Conservation (phyloP, 2,329 filamentous ascomycete genomes). For the Arachnomyces sp. region DNA sequence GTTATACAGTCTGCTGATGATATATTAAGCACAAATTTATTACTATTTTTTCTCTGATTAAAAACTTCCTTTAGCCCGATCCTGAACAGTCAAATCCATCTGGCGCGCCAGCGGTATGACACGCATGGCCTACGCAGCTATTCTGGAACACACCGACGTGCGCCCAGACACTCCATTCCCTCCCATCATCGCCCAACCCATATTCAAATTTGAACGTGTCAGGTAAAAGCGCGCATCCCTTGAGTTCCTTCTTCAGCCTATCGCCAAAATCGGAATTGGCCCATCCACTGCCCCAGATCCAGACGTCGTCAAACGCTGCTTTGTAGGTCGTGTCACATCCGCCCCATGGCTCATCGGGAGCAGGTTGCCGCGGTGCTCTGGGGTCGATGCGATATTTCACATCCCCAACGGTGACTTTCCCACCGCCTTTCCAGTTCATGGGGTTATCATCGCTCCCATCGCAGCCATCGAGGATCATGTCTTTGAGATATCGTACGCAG, state of each 20-base stretch:
- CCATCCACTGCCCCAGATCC: slow-evolving; percentile 2
- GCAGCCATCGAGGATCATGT: slow-evolving; percentile 11
- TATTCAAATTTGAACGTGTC: slow-evolving; percentile 2
- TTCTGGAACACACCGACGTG: neutral
- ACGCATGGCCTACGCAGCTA: neutral
- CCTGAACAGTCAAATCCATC: slow-evolving; percentile 1
- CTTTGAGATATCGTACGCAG: slow-evolving; percentile 1
- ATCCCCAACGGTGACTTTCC: slow-evolving; percentile 8
- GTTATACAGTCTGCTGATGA: too few species aligned
- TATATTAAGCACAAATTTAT: too few species aligned
- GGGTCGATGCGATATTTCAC: slow-evolving; percentile 9
- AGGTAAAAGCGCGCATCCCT: neutral
- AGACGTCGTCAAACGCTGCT: neutral
- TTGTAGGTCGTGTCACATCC: neutral
- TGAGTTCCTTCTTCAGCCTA: neutral
- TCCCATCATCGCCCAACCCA: neutral
- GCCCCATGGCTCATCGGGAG: neutral
- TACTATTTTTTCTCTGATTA: too few species aligned
- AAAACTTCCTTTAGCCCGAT: too few species aligned
- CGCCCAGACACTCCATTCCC: neutral
- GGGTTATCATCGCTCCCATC: slow-evolving; percentile 15
- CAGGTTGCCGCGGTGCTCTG: slow-evolving; percentile 19
- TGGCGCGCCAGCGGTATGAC: neutral
- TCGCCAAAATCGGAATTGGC: neutral
- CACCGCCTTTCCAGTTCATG: slow-evolving; percentile 16